A percentile compares a stretch with the other conserved stretches of the same genome.
phyloP scores from a whole-genome alignment of 2,329 filamentous ascomycete species.

The Aquanectria penicillioides region DNA sequence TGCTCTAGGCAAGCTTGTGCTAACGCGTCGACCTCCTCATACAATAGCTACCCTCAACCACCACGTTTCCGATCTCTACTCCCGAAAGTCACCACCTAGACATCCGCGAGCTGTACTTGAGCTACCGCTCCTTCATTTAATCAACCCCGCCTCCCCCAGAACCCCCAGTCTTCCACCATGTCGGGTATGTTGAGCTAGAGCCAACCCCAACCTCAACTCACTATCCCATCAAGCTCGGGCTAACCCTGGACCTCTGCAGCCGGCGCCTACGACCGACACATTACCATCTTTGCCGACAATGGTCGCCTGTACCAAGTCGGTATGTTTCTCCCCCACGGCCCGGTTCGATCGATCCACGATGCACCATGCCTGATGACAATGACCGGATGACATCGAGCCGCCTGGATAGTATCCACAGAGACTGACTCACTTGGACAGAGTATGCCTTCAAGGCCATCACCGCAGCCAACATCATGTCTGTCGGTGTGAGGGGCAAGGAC shows the following conservation, averaged over 20 bases:
- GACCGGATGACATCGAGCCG: conserved; percentile 20
- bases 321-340: conserved; percentile 58
- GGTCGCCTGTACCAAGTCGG: conserved; percentile 99
- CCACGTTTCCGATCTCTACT: conserved; percentile 27
- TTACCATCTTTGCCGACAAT: conserved; percentile 99
- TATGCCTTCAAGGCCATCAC: conserved; percentile 99
- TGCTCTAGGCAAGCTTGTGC: conserved; percentile 60
- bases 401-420: background rate
- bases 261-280: conserved; percentile 97
- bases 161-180: conserved; percentile 54
- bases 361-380: conserved; percentile 27
- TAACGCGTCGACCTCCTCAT: conserved; percentile 53
- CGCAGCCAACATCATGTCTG: conserved; percentile 97
- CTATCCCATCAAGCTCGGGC: conserved; percentile 31
- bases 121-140: conserved; percentile 20
- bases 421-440: conserved; percentile 66
- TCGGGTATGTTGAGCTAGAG: conserved; percentile 55
- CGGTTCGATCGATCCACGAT: conserved; percentile 17
- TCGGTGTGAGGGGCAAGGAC: conserved; percentile 95
- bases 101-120: conserved; percentile 24
- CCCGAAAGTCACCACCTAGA: conserved; percentile 16
- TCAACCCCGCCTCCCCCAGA: conserved; percentile 20
- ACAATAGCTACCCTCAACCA: conserved; percentile 37
- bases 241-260: conserved; percentile 45
- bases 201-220: conserved; percentile 19